Conservation (phyloP, 108 stramenopile species). For the Ochromonas danica region DNA sequence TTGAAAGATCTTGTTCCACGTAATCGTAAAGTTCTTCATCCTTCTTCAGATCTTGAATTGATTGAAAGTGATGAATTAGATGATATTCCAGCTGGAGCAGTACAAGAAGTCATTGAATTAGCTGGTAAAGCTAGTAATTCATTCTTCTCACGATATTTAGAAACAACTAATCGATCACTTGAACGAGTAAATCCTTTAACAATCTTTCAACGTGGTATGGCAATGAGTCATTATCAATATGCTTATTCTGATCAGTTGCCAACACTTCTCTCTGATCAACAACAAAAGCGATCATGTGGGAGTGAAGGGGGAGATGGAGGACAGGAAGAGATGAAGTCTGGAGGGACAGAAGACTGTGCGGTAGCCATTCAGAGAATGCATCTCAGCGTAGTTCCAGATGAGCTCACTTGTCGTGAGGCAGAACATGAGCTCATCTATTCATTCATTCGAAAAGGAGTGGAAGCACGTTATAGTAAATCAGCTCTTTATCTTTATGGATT, state of each 20-base stretch:
- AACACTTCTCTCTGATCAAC: neutral
- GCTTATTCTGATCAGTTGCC: slow-evolving; percentile 2
- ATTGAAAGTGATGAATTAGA: slow-evolving; percentile 5
- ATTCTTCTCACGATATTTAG: neutral
- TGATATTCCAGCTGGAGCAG: slow-evolving; percentile 33
- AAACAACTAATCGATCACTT: neutral
- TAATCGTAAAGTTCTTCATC: neutral
- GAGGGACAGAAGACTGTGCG: neutral
- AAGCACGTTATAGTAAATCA: neutral
- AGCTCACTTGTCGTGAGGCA: neutral
- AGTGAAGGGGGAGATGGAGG: no score
- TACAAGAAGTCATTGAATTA: neutral
- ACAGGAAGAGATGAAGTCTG: neutral
- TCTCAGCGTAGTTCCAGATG: neutral
- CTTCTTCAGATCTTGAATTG: neutral
- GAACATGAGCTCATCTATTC: neutral
- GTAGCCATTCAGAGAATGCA: slow-evolving; percentile 17
- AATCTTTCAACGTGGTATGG: neutral
- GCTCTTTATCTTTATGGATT: slow-evolving; percentile 57
- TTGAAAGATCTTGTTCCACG: neutral
- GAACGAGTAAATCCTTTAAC: slow-evolving; percentile 1
- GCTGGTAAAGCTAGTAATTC: neutral
- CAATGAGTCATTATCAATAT: slow-evolving; percentile 26
- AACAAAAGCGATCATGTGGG: no score
- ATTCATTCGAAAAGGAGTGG: neutral